Evolutionary conservation across 306 rosid species (phyloP).

Genomic region (Citrullus colocynthis): DNA sequence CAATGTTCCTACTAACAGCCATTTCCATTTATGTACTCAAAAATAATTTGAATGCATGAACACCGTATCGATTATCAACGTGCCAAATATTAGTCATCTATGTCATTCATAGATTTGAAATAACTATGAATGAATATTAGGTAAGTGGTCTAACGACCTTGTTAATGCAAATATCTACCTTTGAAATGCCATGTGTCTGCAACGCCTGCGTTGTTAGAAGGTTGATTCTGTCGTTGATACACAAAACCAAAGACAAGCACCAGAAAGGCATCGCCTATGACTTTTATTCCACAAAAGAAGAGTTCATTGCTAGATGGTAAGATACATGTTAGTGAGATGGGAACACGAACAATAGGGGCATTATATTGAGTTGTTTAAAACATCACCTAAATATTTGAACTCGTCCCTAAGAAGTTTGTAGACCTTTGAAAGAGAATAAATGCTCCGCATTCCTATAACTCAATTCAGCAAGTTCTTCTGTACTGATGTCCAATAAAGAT

Average conservation of each 20-base stretch:
- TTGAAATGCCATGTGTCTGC: not conserved
- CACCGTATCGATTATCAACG: not conserved
- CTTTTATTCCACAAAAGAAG: not conserved
- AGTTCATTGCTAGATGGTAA: slow-evolving; percentile 3
- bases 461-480: slow-evolving; percentile 30
- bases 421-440: slow-evolving; percentile 23
- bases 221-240: not conserved
- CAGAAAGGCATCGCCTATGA: not conserved
- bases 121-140: not conserved
- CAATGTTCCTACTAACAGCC: not conserved
- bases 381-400: not conserved
- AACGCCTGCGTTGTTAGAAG: not conserved
- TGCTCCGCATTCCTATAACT: slow-evolving; percentile 29
- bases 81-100: not conserved
- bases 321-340: not conserved
- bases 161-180: not conserved
- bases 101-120: not conserved
- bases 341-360: not conserved
- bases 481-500: slow-evolving; percentile 30
- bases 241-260: not conserved
- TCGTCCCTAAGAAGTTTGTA: not conserved
- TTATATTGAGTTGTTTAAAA: not conserved
- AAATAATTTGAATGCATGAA: not conserved
- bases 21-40: not conserved
- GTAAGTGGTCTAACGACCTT: not conserved